A percentile compares a stretch with the other conserved stretches of the same genome.
Conservation (phyloP, 192 early-diverging fungal genomes). For the Coemansia brasiliensis region DNA sequence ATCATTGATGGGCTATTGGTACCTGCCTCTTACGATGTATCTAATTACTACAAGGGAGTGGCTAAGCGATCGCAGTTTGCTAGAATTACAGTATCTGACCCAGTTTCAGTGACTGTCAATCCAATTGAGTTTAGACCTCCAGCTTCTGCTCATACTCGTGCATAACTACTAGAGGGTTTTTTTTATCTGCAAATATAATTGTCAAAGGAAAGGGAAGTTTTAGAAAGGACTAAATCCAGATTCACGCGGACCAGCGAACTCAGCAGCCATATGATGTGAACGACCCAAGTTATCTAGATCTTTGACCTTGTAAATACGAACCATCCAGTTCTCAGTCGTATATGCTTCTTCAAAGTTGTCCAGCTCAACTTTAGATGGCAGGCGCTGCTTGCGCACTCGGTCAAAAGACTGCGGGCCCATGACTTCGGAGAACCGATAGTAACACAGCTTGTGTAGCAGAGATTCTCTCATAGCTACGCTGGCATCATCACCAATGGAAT, state of each 20-base stretch:
- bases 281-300: conserved; percentile 91
- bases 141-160: conserved; percentile 28
- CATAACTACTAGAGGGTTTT: conserved; percentile 8
- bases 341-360: conserved; percentile 90
- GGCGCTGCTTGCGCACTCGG: conserved; percentile 76
- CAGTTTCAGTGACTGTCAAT: conserved; percentile 11
- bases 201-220: too few species aligned
- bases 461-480: conserved; percentile 86
- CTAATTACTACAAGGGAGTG: conserved; percentile 15
- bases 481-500: conserved; percentile 88
- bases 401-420: conserved; percentile 78
- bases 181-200: neutral
- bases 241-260: conserved; percentile 5
- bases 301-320: conserved; percentile 98
- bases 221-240: neutral
- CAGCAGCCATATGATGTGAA: conserved; percentile 25
- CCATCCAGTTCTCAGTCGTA: conserved; percentile 96
- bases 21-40: conserved; percentile 12
- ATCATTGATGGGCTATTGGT: conserved; percentile 12
- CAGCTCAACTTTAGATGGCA: conserved; percentile 80
- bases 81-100: too few species aligned
- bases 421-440: conserved; percentile 92
- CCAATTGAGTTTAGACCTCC: conserved; percentile 38
- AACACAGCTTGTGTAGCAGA: conserved; percentile 97
- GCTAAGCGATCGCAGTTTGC: too few species aligned